Conservation (phyloP, 2,329 filamentous ascomycete genomes). For the Annulohypoxylon truncatum region DNA sequence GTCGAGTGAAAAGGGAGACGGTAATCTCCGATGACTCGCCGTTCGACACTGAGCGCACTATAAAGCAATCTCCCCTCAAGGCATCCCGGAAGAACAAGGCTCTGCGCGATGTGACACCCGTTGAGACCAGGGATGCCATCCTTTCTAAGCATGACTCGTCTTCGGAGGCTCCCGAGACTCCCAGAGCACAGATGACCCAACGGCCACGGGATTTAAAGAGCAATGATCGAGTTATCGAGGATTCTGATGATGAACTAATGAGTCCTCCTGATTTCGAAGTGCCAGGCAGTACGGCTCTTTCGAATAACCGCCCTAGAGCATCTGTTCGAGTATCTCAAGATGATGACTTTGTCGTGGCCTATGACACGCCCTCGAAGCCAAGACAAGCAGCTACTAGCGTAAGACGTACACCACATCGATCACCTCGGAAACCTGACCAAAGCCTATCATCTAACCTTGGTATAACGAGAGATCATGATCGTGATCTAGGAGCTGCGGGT, state of each 20-base stretch:
- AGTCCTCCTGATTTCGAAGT: conserved; percentile 55
- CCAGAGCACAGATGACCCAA: conserved; percentile 38
- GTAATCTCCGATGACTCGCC: conserved; percentile 21
- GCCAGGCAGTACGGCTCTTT: conserved; percentile 46
- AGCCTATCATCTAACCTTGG: conserved; percentile 24
- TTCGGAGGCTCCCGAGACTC: conserved; percentile 35
- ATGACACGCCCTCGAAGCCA: conserved; percentile 45
- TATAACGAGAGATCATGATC: conserved; percentile 15
- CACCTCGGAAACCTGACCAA: conserved; percentile 40
- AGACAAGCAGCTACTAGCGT: conserved; percentile 24
- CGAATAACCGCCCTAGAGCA: conserved; percentile 35
- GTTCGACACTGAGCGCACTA: conserved; percentile 22
- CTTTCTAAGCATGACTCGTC: conserved; percentile 33
- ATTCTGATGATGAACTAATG: conserved; percentile 68
- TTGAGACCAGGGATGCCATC: conserved; percentile 7
- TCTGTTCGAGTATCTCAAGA: conserved; percentile 30
- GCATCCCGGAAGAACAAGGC: conserved; percentile 36
- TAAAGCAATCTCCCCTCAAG: conserved; percentile 45
- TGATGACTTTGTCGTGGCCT: conserved; percentile 37
- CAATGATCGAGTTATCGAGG: conserved; percentile 60
- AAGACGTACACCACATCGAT: conserved; percentile 32
- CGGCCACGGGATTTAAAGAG: conserved; percentile 39
- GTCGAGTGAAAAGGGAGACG: conserved; percentile 18
- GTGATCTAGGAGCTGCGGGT: conserved; percentile 10
- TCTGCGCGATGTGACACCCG: conserved; percentile 21